Base-by-base conservation (phyloP, 306 rosid genomes). In the Crotalaria pallida region DNA sequence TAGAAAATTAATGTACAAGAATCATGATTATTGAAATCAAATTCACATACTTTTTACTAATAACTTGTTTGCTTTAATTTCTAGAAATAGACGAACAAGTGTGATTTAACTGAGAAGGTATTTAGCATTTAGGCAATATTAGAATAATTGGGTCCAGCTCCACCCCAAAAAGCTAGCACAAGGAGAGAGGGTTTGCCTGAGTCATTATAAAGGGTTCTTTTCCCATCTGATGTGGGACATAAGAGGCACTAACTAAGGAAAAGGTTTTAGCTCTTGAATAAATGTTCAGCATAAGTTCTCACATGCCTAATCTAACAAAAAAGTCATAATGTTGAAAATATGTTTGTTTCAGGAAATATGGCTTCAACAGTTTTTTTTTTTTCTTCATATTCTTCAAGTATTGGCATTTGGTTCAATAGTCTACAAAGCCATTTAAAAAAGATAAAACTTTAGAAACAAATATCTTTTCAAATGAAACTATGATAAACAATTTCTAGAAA, bases 1-100 rank as follows among this genome's bases (percentile, higher is more conserved):
- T 69, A 81, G 71, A 70, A 81, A 23, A 59, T 70, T 67, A 72
- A 84, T 64, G 69, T 12, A 57, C 38, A n/a, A 47, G 55, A 23
- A 49, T 59, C 72, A 78, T 65, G 68, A 57, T 13, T 17, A 27
- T 19, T 36, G 73, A 55, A 52, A 74, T 43, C 24, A 64, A 38
- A 58, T 63, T 63, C 36, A 43, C 63, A 57, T 34, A 83, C 58
- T 38, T 40, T 49, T 73, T 62, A 26, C 21, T 61, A 34, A 15
- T 38, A 13, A 31, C 36, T 5, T 8, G 6, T 31, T 72, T 61
- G 27, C 38, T 41, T 79, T 59, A 11, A 23, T 40, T 41, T 65
- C 15, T 10, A 53, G 15, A 18, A 19, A 47, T 38, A 16, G 21
- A 60, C 40, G 73, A 71, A n/a, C 33, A 69, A 12, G 53, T 71